phyloP scores from a whole-genome alignment of 768 basidiomycete genomes.

The Heimioporus sp. region DNA sequence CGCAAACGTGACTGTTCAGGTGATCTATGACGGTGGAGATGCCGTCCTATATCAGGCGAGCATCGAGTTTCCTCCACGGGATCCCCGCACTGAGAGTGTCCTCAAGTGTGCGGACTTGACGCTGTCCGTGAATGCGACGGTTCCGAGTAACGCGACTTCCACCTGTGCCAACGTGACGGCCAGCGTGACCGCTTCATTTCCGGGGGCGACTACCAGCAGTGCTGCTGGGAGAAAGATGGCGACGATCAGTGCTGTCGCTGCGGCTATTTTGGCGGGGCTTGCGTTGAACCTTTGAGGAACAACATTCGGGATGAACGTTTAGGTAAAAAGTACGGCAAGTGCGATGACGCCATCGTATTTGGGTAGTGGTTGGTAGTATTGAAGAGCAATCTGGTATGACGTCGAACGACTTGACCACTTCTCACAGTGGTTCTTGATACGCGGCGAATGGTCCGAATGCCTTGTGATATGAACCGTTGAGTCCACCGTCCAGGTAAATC shows the following conservation, averaged over 20 bases:
- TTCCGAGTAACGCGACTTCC: slow-evolving; percentile 41
- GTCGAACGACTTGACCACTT: background rate
- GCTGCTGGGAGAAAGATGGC: slow-evolving; percentile 15
- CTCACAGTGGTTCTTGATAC: no score
- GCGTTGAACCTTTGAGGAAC: slow-evolving; percentile 10
- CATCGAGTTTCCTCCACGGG: background rate
- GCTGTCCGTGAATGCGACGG: slow-evolving; percentile 50
- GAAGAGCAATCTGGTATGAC: background rate
- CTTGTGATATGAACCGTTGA: background rate
- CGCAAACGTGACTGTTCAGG: slow-evolving; percentile 70
- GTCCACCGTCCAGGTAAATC: background rate
- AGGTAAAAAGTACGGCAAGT: background rate
- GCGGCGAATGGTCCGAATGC: background rate
- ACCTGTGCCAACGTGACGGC: slow-evolving; percentile 35
- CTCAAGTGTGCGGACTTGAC: slow-evolving; percentile 77
- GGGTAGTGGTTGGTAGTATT: background rate
- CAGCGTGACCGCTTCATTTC: slow-evolving; percentile 5
- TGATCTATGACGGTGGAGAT: slow-evolving; percentile 44
- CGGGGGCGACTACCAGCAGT: slow-evolving; percentile 13
- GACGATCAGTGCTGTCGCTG: slow-evolving; percentile 6
- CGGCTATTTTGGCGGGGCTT: slow-evolving; percentile 9
- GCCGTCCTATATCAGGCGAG: slow-evolving; percentile 65
- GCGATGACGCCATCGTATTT: background rate
- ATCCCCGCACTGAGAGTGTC: background rate
- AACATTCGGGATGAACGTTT: no score